A percentile compares a stretch with the other conserved stretches of the same genome.
Evolutionary conservation across 2,329 filamentous ascomycete genomes (phyloP).

Genomic region (Beauveria sp.): DNA sequence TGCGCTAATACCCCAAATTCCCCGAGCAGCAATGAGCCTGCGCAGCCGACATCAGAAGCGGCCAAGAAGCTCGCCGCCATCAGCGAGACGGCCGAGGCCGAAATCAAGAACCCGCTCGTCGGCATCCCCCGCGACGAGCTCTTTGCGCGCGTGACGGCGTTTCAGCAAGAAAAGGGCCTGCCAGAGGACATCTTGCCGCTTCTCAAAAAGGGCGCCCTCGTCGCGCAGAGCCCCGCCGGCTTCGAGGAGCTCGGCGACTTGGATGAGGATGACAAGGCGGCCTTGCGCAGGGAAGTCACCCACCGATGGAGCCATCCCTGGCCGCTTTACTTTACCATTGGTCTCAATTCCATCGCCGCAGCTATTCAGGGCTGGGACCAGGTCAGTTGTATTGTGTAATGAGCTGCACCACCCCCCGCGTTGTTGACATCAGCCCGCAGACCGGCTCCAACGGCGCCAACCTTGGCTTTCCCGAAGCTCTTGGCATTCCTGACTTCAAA

Average conservation of each 20-base stretch:
- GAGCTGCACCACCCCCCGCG: no score
- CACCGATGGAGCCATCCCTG: constrained; percentile 43
- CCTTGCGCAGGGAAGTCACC: constrained; percentile 34
- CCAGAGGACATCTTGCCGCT: constrained; percentile 34
- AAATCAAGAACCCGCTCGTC: constrained; percentile 39
- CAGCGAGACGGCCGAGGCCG: constrained; percentile 19
- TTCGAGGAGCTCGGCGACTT: constrained; percentile 33
- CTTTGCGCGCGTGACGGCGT: constrained; percentile 45
- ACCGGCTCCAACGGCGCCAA: constrained; percentile 42
- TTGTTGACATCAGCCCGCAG: constrained; percentile 14
- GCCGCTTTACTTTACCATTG: constrained; percentile 41
- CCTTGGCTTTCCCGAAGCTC: constrained; percentile 34
- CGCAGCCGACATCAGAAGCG: neutral
- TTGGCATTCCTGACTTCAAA: constrained; percentile 33
- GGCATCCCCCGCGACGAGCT: constrained; percentile 45
- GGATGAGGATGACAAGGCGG: constrained; percentile 32
- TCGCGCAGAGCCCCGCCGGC: constrained; percentile 32
- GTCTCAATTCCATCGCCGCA: constrained; percentile 45
- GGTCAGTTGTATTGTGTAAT: constrained; percentile 18
- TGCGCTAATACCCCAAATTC: neutral
- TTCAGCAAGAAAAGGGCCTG: constrained; percentile 41
- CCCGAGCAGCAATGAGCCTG: neutral
- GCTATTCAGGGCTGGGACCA: constrained; percentile 43
- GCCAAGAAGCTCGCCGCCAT: constrained; percentile 14
- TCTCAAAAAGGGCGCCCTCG: constrained; percentile 23